These are phyloP conservation scores for Cryptococcus wingfieldii DNA, from an alignment of 1,284 basidiomycete genomes.

Conservation along the genomic window DNA sequence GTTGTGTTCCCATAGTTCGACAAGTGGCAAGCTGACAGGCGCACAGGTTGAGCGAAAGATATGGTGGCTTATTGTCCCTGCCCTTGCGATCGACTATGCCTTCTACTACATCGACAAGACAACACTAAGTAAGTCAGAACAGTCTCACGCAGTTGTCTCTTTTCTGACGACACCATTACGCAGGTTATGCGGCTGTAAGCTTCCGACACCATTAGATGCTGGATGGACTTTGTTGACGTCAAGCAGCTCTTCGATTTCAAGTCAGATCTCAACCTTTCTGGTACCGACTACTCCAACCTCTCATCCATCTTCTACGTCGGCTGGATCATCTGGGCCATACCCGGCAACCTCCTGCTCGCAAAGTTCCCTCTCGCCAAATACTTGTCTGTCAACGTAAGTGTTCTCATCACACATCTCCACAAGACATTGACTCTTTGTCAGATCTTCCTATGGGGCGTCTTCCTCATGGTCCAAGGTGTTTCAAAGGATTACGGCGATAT, in stretches of 20 bases:
- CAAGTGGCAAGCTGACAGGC: background rate
- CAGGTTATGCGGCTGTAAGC: too few relatives aligned
- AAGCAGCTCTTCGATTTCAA: constrained; percentile 42
- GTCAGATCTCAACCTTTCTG: constrained; percentile 32
- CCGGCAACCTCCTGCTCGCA: constrained; percentile 50
- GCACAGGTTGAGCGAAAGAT: constrained; percentile 46
- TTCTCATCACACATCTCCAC: background rate
- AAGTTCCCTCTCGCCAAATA: constrained; percentile 51
- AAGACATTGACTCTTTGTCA: constrained; percentile 1
- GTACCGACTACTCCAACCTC: constrained; percentile 32
- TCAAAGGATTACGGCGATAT: constrained; percentile 46
- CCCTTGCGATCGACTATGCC: constrained; percentile 50
- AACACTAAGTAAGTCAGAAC: background rate
- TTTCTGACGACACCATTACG: too few relatives aligned
- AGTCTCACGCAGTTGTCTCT: background rate
- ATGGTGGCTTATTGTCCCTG: constrained; percentile 47
- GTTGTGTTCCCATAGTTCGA: background rate
- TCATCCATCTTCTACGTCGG: constrained; percentile 38
- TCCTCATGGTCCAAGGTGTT: constrained; percentile 51
- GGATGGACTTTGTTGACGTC: background rate
- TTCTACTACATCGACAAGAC: constrained; percentile 50
- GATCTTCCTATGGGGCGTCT: constrained; percentile 51
- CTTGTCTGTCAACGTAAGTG: constrained; percentile 44
- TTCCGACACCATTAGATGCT: constrained; percentile 4
- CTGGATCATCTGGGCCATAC: constrained; percentile 51